Evolutionary conservation across 495 filamentous ascomycete genomes (phyloP), one percentile per base, ranked within the genome.

Genomic region (Entonaema liquescens): DNA sequence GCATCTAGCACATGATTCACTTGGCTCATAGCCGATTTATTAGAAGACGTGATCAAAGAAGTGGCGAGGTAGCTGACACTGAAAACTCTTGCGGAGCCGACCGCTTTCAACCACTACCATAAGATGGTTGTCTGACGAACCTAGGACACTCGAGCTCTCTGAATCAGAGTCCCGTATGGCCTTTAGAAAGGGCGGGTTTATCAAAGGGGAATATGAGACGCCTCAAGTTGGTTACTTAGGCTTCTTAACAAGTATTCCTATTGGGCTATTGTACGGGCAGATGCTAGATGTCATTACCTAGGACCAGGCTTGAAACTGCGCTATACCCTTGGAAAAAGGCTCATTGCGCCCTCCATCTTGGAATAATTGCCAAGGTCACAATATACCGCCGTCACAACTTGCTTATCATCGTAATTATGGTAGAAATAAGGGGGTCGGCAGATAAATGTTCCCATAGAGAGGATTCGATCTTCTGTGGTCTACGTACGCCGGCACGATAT

Each of bases 41-140:
- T 19, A 31, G 21, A 29, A 42, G 3, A 59, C 57, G 4, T 59
- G 42, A 42, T 40, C 54, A 36, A 31, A 59, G 53, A 15, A 23
- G 8, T 59, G 38, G 62, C 13, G 40, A 50, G 62, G 62, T 38
- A 59, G 31, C n/a, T 42, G 17, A n/a, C 54, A 29, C 28, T 9
- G 4, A 2, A 55, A 65, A 4, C 13, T 50, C 42, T 59, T 42
- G 42, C 19, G 56, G 8, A 65, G 31, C 23, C 33, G 19, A 5
- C 62, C 54, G 17, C 42, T 59, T 13, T 58, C 17, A 11, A 17
- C 15, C 13, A n/a, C 61, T 44, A 28, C 21, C 19, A 23, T 23
- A 11, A 25, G 29, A 50, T 38, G 1, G 29, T 15, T 6, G 12
- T 15, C 12, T 28, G 5, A 3, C 19, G 19, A 12, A 23, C 0